Evolutionary conservation across 805 yeast genomes (phyloP).

Genomic region (Wickerhamomyces hampshirensis): DNA sequence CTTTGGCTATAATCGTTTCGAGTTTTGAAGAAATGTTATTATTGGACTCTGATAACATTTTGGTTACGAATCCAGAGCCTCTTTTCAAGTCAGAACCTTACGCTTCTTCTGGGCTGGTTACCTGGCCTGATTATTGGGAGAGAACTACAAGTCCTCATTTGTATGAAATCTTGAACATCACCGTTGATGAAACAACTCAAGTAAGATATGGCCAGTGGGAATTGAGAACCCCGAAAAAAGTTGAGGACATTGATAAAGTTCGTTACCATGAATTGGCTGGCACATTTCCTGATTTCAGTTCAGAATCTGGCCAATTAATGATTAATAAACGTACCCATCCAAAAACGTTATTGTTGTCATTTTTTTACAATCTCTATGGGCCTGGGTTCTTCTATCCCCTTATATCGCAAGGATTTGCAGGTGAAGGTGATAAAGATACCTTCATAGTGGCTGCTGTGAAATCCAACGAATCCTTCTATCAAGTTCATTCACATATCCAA

Average conservation of each 20-base stretch:
- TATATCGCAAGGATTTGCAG: conserved; percentile 67
- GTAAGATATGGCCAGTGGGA: conserved; percentile 23
- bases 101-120: conserved; percentile 44
- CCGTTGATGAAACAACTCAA: conserved; percentile 24
- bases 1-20: conserved; percentile 68
- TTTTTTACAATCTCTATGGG: conserved; percentile 64
- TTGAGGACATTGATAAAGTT: conserved; percentile 26
- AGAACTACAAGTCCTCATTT: conserved; percentile 60
- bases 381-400: conserved; percentile 64
- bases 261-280: conserved; percentile 59
- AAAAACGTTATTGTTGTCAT: conserved; percentile 50
- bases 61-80: conserved; percentile 42
- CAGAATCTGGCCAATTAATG: conserved; percentile 68
- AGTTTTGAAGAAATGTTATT: conserved; percentile 70
- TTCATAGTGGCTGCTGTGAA: conserved; percentile 58
- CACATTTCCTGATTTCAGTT: conserved; percentile 59
- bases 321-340: conserved; percentile 57
- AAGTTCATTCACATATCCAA: conserved; percentile 31
- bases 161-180: conserved; percentile 46
- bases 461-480: conserved; percentile 37
- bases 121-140: conserved; percentile 79
- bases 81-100: conserved; percentile 43
- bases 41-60: conserved; percentile 70
- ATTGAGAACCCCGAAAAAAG: conserved; percentile 7
- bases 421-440: conserved; percentile 81